A percentile compares a stretch with the other conserved stretches of the same genome.
phyloP scores from a whole-genome alignment of 352 stramenopile genomes.

The Pythium monospermum region DNA sequence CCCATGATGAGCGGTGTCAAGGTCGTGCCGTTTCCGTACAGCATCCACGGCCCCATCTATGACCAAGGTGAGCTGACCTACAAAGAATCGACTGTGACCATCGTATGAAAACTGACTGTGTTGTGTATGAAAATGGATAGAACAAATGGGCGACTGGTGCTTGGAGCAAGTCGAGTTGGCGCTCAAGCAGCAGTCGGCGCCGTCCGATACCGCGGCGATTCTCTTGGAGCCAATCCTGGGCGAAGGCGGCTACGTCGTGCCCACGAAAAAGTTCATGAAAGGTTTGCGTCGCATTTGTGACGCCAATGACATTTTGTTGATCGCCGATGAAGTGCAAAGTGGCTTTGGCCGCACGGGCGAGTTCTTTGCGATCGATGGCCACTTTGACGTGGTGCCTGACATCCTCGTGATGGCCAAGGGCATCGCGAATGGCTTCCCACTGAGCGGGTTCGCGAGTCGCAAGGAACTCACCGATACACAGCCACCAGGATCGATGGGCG shows the following conservation, averaged over 20 bases:
- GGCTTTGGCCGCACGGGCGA: constrained; percentile 86
- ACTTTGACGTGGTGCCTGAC: constrained; percentile 85
- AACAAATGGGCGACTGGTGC: constrained; percentile 63
- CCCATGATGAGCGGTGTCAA: constrained; percentile 80
- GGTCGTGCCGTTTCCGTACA: constrained; percentile 87
- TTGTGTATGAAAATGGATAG: constrained; percentile 13
- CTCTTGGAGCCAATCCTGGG: constrained; percentile 90
- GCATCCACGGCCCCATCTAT: constrained; percentile 75
- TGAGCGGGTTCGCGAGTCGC: constrained; percentile 86
- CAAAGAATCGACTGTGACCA: no score
- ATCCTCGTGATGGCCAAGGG: constrained; percentile 93
- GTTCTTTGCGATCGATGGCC: constrained; percentile 84
- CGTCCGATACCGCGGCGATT: constrained; percentile 85
- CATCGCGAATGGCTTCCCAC: constrained; percentile 89
- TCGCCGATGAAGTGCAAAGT: constrained; percentile 91
- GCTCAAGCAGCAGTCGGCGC: constrained; percentile 88
- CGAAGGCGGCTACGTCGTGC: constrained; percentile 90
- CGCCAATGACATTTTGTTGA: constrained; percentile 90
- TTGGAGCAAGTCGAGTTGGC: constrained; percentile 82
- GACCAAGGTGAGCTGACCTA: constrained; percentile 71
- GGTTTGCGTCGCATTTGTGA: constrained; percentile 88
- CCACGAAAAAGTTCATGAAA: constrained; percentile 90
- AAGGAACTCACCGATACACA: constrained; percentile 81
- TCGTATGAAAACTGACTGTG: no score
- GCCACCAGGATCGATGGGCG: constrained; percentile 87